A percentile compares a stretch with the other conserved stretches of the same genome.
These are phyloP conservation scores for Plasmodium malariae DNA, from an alignment of 169 alveolate species.

Conservation along the genomic window DNA sequence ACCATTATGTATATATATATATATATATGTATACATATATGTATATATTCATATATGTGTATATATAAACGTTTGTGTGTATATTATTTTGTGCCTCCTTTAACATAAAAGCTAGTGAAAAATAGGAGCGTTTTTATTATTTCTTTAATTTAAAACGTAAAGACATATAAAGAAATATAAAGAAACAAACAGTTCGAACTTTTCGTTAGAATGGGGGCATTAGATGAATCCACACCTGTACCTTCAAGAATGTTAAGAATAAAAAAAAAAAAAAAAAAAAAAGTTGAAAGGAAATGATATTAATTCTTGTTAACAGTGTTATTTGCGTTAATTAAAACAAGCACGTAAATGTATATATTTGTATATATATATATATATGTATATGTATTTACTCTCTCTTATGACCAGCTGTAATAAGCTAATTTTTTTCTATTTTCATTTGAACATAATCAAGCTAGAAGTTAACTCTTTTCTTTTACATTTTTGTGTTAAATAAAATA, in stretches of 20 bases:
- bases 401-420: too few relatives aligned
- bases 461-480: background rate
- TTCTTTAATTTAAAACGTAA: conserved; percentile 10
- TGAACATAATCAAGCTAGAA: too few relatives aligned
- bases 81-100: conserved; percentile 12
- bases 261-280: conserved; percentile 8
- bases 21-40: too few relatives aligned
- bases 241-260: conserved; percentile 67
- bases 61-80: too few relatives aligned
- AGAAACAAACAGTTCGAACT: background rate
- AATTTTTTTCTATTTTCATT: too few relatives aligned
- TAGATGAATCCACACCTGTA: conserved; percentile 77
- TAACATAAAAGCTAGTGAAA: conserved; percentile 4
- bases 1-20: background rate
- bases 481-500: background rate
- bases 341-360: too few relatives aligned
- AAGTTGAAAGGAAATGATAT: too few relatives aligned
- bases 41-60: too few relatives aligned
- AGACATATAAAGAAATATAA: too few relatives aligned
- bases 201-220: conserved; percentile 67
- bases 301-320: too few relatives aligned
- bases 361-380: background rate
- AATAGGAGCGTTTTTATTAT: background rate
- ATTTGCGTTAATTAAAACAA: background rate
- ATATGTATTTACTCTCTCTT: too few relatives aligned